phyloP scores from a whole-genome alignment of 495 filamentous ascomycete genomes.

The Penicillium canescens region DNA sequence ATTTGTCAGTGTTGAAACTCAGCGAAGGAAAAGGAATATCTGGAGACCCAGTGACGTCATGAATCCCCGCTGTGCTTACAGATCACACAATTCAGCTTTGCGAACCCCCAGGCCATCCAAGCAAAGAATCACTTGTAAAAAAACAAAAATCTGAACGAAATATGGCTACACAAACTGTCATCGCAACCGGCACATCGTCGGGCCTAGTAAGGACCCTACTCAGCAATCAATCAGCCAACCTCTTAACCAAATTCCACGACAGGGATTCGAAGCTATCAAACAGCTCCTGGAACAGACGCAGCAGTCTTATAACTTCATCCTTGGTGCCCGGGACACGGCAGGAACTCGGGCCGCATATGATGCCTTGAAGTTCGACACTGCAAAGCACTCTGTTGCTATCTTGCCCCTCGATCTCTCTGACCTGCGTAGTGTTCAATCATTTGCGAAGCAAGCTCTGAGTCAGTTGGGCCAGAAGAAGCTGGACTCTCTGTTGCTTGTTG shows the following conservation, averaged over 20 bases:
- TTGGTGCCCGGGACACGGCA: conserved; percentile 26
- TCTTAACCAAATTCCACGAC: neutral
- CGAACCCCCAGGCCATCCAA: neutral
- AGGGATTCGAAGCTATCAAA: conserved; percentile 34
- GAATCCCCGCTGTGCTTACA: too few species aligned
- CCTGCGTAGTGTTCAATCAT: conserved; percentile 26
- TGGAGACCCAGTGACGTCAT: too few species aligned
- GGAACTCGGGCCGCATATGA: conserved; percentile 21
- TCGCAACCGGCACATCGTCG: conserved; percentile 31
- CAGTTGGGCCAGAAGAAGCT: conserved; percentile 17
- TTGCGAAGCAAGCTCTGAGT: conserved; percentile 20
- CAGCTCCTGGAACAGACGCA: conserved; percentile 25
- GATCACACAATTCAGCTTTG: too few species aligned
- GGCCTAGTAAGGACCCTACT: conserved; percentile 19
- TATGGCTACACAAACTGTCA: conserved; percentile 25
- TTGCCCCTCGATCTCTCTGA: conserved; percentile 24
- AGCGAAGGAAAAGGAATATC: too few species aligned
- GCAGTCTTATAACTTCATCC: conserved; percentile 26
- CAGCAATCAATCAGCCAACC: neutral
- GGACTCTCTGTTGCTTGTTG: conserved; percentile 23
- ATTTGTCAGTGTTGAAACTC: too few species aligned
- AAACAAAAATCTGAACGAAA: neutral
- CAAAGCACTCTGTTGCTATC: conserved; percentile 21
- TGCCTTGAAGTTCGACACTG: conserved; percentile 20
- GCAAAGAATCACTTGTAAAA: neutral